Percentiles rank a stretch among this genome's conserved stretches.
Conservation (phyloP, 495 filamentous ascomycete genomes). For the Penicillium canescens region DNA sequence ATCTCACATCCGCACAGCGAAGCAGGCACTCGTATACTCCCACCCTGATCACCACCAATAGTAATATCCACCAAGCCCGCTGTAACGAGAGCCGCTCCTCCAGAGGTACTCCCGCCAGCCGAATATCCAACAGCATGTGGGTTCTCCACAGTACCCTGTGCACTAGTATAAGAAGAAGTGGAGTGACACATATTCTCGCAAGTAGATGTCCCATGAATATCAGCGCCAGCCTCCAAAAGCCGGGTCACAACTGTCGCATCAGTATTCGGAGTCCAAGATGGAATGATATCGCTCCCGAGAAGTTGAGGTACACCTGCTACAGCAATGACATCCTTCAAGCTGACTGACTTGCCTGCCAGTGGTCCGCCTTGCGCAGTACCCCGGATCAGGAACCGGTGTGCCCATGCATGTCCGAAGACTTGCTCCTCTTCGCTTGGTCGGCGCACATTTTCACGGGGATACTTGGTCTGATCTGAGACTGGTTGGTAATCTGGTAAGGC, state of each 20-base stretch:
- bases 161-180: slow-evolving; percentile 43
- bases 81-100: slow-evolving; percentile 55
- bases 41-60: slow-evolving; percentile 63
- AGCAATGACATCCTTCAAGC: slow-evolving; percentile 52
- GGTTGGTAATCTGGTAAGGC: slow-evolving; percentile 37
- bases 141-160: slow-evolving; percentile 52
- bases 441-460: slow-evolving; percentile 32
- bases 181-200: slow-evolving; percentile 51
- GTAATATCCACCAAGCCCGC: slow-evolving; percentile 52
- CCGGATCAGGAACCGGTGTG: slow-evolving; percentile 30
- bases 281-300: slow-evolving; percentile 35
- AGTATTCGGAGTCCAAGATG: slow-evolving; percentile 39
- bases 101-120: slow-evolving; percentile 57
- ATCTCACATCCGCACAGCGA: slow-evolving; percentile 44
- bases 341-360: slow-evolving; percentile 79
- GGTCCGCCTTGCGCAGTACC: slow-evolving; percentile 51
- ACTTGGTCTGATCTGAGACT: slow-evolving; percentile 21
- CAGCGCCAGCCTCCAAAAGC: slow-evolving; percentile 44
- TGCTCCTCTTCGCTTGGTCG: slow-evolving; percentile 28
- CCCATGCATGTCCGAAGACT: slow-evolving; percentile 34
- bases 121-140: slow-evolving; percentile 49
- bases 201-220: slow-evolving; percentile 43
- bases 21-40: slow-evolving; percentile 57
- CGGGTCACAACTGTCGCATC: slow-evolving; percentile 51
- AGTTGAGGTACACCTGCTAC: slow-evolving; percentile 42